These are phyloP conservation scores for Casuarina glauca DNA, from an alignment of 306 rosid genomes.

Conservation along the genomic window DNA sequence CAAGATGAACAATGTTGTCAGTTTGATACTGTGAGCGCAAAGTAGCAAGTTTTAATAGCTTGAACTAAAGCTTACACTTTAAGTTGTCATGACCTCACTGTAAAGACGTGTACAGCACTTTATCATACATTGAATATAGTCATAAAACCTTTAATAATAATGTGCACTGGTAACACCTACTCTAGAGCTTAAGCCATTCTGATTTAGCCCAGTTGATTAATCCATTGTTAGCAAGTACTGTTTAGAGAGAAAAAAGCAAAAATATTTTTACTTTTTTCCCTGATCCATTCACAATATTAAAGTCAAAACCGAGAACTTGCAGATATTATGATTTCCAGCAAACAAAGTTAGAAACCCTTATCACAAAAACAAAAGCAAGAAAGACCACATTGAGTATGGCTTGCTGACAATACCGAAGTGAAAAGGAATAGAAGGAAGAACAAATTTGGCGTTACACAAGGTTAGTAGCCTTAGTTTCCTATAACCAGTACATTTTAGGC, in stretches of 20 bases:
- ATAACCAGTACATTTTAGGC: too few species aligned
- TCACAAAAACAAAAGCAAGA: neutral
- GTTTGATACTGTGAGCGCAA: neutral
- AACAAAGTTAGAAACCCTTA: neutral
- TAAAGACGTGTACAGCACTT: neutral
- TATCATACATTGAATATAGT: neutral
- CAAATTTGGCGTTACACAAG: too few species aligned
- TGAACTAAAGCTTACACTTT: neutral
- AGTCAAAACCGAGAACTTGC: neutral
- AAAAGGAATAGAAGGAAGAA: too few species aligned
- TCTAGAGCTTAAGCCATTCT: neutral
- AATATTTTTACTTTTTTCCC: neutral
- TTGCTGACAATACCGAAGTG: too few species aligned
- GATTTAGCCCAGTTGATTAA: neutral
- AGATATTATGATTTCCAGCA: neutral
- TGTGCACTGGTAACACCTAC: neutral
- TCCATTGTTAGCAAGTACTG: neutral
- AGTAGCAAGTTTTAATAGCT: neutral
- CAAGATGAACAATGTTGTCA: constrained; percentile 18
- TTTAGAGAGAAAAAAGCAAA: neutral
- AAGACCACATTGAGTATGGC: too few species aligned
- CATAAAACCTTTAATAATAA: neutral
- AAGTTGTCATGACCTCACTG: neutral
- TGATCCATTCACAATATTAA: neutral
- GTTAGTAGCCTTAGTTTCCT: too few species aligned